These are phyloP conservation scores for Bisporella sp. DNA, from an alignment of 2,329 filamentous ascomycete species.

Conservation along the genomic window DNA sequence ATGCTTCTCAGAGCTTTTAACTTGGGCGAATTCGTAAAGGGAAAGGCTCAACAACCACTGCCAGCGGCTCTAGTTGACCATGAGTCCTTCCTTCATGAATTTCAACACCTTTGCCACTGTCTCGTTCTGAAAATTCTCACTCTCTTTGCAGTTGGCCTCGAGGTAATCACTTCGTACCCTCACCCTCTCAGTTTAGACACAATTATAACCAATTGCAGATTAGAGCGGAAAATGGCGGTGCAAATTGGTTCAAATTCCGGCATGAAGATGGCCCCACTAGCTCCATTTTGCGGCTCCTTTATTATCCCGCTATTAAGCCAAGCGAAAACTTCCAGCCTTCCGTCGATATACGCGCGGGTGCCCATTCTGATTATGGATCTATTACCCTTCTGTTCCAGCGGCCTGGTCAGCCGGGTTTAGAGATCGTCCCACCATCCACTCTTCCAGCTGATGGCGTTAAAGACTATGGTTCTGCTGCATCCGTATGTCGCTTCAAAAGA, in stretches of 20 bases:
- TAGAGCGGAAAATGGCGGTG: conserved; percentile 16
- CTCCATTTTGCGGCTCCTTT: conserved; percentile 53
- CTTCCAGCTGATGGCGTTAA: no score
- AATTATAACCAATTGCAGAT: conserved; percentile 13
- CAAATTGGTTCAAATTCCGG: conserved; percentile 45
- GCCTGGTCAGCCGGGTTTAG: conserved; percentile 75
- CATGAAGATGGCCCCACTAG: conserved; percentile 51
- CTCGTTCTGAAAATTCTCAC: conserved; percentile 68
- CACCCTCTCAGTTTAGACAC: not conserved
- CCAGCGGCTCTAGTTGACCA: conserved; percentile 55
- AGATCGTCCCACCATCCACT: conserved; percentile 59
- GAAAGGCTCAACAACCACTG: conserved; percentile 69
- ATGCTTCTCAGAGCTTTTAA: conserved; percentile 68
- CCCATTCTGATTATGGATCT: conserved; percentile 76
- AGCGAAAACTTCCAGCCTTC: conserved; percentile 37
- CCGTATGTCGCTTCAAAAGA: no score
- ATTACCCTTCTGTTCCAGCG: conserved; percentile 78
- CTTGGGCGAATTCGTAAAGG: conserved; percentile 65
- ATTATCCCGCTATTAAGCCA: conserved; percentile 52
- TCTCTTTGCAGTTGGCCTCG: conserved; percentile 72
- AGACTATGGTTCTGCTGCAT: no score
- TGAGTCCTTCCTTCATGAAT: conserved; percentile 55
- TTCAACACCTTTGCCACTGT: conserved; percentile 62
- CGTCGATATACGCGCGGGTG: conserved; percentile 75
- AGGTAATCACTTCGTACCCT: conserved; percentile 26